A percentile compares a stretch with the other conserved stretches of the same genome.
Evolutionary conservation across 2,329 filamentous ascomycete species (phyloP).

Genomic region (Ophiostoma tasmaniense): DNA sequence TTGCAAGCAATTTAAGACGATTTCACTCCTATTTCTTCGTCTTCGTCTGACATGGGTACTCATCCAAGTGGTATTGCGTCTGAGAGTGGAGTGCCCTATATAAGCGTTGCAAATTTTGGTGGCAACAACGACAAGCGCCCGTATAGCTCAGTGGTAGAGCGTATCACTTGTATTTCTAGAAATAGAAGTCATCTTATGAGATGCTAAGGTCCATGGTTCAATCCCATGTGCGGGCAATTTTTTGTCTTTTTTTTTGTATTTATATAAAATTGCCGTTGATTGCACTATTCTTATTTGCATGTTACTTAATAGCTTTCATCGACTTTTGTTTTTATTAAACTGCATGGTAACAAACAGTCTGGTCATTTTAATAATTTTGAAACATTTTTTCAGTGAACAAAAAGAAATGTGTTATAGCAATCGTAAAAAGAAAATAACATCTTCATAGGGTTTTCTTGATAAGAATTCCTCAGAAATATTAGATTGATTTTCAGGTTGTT

Average conservation of each 20-base stretch:
- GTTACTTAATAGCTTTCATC: not conserved
- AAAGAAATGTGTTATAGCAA: no score
- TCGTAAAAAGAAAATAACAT: no score
- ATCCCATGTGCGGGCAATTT: constrained; percentile 20
- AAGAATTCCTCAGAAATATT: no score
- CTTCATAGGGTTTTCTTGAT: no score
- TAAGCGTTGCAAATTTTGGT: not conserved
- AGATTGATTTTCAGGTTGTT: not conserved
- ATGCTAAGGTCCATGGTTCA: constrained; percentile 20
- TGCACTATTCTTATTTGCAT: no score
- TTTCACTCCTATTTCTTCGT: not conserved
- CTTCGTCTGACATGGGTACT: not conserved
- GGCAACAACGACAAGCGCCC: constrained; percentile 12
- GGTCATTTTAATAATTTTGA: no score
- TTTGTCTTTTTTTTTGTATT: not conserved
- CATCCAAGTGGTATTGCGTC: not conserved
- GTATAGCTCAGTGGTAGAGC: constrained; percentile 22
- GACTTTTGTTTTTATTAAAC: not conserved
- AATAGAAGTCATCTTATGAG: constrained; percentile 21
- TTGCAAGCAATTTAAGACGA: not conserved
- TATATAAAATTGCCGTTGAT: no score
- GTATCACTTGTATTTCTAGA: constrained; percentile 20
- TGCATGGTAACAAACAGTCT: no score
- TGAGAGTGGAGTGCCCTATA: not conserved
- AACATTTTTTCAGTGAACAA: no score